Base-by-base conservation (phyloP, 2,329 filamentous ascomycete genomes). In the Trichoderma sp. region DNA sequence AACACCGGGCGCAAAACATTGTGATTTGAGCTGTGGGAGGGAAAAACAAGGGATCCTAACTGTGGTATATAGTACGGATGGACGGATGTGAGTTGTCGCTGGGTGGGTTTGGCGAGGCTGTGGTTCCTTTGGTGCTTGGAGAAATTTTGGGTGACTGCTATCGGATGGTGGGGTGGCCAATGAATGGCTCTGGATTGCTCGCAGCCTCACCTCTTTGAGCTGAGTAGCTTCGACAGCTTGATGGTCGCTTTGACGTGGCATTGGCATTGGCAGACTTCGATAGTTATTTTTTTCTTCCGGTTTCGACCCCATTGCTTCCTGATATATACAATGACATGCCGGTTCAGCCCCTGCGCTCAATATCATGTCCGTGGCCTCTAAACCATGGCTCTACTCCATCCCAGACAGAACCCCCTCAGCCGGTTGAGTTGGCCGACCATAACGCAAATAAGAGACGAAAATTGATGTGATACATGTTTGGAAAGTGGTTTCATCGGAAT, bases 1-100 rank as follows among this genome's bases (percentile, higher is more conserved):
- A 76, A 74, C 85, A 88, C 69, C 77, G 72, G 68, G 75, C 74
- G 73, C 78, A 80, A 68, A 80, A 75, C 78, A 80, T 80, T 64
- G 68, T 74, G 70, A 66, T 14, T 3, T 14, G 3, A 39, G 3
- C 14, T 39, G 12, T 24, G 72, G 67, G 17, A 51, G 51, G 61
- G 62, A 58, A 39, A 14, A 30, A 30, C 21, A 7, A 14, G 34
- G 34, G 65, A 66, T n/a, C n/a, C n/a, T n/a, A n/a, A n/a, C n/a
- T n/a, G n/a, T n/a, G n/a, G n/a, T 50, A 50, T 34, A 7, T 12
- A 10, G 30, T 34, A 10, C 1, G 30, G 9, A 30, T 30, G n/a
- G 41, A 48, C 34, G 47, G 68, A 68, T 66, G 62, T 68, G 68
- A 39, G 69, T 74, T 71, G 70, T 69, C 52, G 69, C 59, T 63